Conservation (phyloP, 2,329 filamentous ascomycete genomes). For the Pseudogymnoascus sp. region DNA sequence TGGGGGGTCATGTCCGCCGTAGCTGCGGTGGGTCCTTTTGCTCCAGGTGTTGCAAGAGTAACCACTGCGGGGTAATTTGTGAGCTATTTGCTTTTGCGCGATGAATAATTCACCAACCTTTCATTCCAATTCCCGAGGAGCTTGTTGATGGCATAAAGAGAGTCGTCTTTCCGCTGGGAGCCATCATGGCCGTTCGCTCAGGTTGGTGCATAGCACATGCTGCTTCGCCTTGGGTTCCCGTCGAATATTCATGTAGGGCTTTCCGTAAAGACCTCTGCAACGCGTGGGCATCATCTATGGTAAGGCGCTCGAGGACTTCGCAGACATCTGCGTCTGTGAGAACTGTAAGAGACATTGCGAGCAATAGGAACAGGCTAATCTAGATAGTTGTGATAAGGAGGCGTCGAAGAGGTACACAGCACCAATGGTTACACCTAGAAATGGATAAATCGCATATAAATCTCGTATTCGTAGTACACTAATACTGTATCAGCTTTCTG, state of each 20-base stretch:
- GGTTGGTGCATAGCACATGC: conserved; percentile 45
- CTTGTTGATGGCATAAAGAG: conserved; percentile 68
- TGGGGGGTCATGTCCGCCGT: conserved; percentile 40
- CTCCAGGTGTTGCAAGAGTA: conserved; percentile 43
- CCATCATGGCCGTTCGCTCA: conserved; percentile 40
- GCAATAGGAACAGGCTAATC: background rate
- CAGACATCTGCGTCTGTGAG: conserved; percentile 50
- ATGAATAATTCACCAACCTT: conserved; percentile 37
- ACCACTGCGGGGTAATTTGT: conserved; percentile 42
- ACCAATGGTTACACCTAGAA: background rate
- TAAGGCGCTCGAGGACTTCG: conserved; percentile 45
- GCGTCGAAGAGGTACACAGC: background rate
- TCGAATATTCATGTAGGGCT: conserved; percentile 55
- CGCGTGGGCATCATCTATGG: conserved; percentile 41
- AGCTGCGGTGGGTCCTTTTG: conserved; percentile 22
- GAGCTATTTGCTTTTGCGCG: background rate
- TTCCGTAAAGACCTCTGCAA: conserved; percentile 42
- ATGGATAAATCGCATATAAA: background rate
- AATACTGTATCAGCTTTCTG: background rate
- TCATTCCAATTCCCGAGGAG: conserved; percentile 56
- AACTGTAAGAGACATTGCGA: conserved; percentile 48
- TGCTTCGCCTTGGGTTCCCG: conserved; percentile 36
- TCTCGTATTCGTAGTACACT: background rate
- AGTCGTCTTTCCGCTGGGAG: conserved; percentile 47
- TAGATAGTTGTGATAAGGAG: background rate